These are phyloP conservation scores for Aspergillus nomiae DNA, from an alignment of 2,329 filamentous ascomycete species.

Conservation along the genomic window DNA sequence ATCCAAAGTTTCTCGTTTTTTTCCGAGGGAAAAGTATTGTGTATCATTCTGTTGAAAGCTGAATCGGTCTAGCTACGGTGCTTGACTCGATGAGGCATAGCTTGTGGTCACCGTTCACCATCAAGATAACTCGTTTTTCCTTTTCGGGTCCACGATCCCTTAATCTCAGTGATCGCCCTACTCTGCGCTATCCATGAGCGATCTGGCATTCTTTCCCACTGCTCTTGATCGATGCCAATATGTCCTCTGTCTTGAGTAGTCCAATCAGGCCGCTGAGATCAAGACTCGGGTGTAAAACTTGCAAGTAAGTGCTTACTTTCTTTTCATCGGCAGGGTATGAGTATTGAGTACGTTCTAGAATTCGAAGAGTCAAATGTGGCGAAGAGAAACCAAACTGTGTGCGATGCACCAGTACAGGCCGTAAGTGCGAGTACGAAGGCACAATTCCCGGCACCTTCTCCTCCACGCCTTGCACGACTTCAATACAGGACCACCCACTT, in stretches of 20 bases:
- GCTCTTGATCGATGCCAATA: not conserved
- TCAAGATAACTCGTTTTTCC: not conserved
- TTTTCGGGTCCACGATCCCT: not conserved
- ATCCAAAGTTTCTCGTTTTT: too few species aligned
- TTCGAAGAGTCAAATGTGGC: constrained; percentile 38
- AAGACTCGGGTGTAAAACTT: constrained; percentile 31
- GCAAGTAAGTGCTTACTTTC: constrained; percentile 25
- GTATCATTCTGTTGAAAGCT: too few species aligned
- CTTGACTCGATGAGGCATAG: not conserved
- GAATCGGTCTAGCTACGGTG: too few species aligned
- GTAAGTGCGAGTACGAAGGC: constrained; percentile 35
- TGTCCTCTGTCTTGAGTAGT: not conserved
- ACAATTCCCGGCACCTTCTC: not conserved
- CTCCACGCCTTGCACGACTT: not conserved
- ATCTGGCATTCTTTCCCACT: not conserved
- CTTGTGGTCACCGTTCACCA: not conserved
- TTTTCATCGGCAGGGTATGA: not conserved
- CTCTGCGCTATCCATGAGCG: not conserved
- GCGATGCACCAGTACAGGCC: constrained; percentile 33
- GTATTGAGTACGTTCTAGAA: constrained; percentile 18
- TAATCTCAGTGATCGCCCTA: not conserved
- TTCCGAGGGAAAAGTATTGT: too few species aligned
- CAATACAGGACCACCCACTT: constrained; percentile 11
- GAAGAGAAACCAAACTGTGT: constrained; percentile 36
- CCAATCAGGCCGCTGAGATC: constrained; percentile 20